Evolutionary conservation across 768 basidiomycete genomes (phyloP).

Genomic region (Xerocomus potaroensis): DNA sequence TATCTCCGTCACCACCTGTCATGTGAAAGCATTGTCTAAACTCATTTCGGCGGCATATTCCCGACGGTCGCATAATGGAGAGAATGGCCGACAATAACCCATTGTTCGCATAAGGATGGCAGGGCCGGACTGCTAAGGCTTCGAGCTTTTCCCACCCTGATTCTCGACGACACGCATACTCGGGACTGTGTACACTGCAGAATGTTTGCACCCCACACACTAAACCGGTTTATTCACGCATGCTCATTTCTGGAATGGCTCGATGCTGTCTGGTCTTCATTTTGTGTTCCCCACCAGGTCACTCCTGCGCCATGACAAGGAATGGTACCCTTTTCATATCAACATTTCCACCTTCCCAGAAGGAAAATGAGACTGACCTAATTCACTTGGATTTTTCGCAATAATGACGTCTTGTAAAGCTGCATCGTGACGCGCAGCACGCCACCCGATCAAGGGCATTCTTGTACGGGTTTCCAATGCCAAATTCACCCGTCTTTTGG

Average conservation of each 20-base stretch:
- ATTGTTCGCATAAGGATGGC: conserved; percentile 3
- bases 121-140: background rate
- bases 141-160: background rate
- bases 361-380: background rate
- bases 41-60: conserved; percentile 10
- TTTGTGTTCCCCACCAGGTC: background rate
- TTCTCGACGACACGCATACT: conserved; percentile 3
- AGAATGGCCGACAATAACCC: conserved; percentile 2
- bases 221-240: background rate
- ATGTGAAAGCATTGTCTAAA: background rate
- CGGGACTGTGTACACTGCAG: conserved; percentile 8
- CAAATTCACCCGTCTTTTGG: background rate
- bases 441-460: conserved; percentile 2
- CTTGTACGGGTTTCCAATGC: conserved; percentile 1
- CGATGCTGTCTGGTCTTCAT: background rate
- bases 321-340: background rate
- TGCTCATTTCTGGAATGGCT: background rate
- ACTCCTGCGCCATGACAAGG: background rate
- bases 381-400: background rate
- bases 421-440: background rate
- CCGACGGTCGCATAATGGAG: conserved; percentile 4
- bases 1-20: conserved; percentile 13
- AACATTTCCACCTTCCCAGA: background rate
- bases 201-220: background rate
- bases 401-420: background rate